phyloP scores from a whole-genome alignment of 1,284 basidiomycete genomes.

The Ustilago esculenta region DNA sequence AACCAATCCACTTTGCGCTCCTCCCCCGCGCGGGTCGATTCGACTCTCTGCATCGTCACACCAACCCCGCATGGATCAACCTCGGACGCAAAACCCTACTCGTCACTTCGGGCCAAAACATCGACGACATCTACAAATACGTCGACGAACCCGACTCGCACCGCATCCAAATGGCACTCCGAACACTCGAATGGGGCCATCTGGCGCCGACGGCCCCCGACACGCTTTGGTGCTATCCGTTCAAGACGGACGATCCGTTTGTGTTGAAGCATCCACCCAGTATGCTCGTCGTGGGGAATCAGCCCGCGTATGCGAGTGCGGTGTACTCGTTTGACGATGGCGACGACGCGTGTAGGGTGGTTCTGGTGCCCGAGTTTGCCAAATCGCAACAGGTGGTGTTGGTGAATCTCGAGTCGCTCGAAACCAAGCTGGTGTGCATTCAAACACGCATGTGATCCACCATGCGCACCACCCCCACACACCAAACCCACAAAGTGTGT shows the following conservation, averaged over 20 bases:
- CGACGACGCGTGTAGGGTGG: conserved; percentile 72
- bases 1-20: conserved; percentile 89
- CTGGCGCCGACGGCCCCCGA: conserved; percentile 97
- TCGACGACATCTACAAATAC: conserved; percentile 97
- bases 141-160: conserved; percentile 67
- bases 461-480: too few species aligned
- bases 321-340: conserved; percentile 65
- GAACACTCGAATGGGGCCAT: conserved; percentile 91
- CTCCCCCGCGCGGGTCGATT: conserved; percentile 74
- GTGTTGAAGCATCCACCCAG: conserved; percentile 84
- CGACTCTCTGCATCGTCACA: conserved; percentile 79
- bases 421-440: conserved; percentile 68
- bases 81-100: conserved; percentile 73
- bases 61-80: conserved; percentile 88
- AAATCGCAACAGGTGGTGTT: conserved; percentile 75
- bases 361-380: conserved; percentile 85
- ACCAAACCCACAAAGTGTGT: too few species aligned
- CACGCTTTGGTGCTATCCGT: conserved; percentile 97
- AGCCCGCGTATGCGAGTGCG: conserved; percentile 72
- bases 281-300: conserved; percentile 91
- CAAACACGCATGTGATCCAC: conserved; percentile 10
- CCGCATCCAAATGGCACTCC: conserved; percentile 77
- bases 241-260: conserved; percentile 87
- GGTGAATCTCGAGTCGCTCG: conserved; percentile 74
- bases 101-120: conserved; percentile 86